Conservation (phyloP, 2,329 filamentous ascomycete species). For the Penicillium sp. region DNA sequence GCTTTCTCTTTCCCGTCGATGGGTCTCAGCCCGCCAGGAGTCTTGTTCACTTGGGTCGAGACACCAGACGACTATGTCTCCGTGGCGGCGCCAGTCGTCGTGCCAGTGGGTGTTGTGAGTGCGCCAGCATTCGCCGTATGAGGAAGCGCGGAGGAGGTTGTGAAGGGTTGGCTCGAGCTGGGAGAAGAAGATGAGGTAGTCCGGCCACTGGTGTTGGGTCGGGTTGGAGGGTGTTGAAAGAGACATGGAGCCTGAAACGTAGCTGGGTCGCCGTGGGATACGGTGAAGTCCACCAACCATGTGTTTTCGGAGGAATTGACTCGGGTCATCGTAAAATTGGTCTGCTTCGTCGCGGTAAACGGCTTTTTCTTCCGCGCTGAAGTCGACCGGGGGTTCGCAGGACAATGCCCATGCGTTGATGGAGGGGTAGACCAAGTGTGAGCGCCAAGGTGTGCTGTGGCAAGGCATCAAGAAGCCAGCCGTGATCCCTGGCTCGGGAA, state of each 20-base stretch:
- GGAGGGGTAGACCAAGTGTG: slow-evolving; percentile 71
- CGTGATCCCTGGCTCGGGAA: slow-evolving; percentile 43
- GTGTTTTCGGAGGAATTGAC: slow-evolving; percentile 55
- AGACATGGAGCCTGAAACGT: slow-evolving; percentile 13
- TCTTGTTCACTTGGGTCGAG: slow-evolving; percentile 38
- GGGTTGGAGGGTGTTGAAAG: slow-evolving; percentile 1
- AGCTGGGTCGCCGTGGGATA: slow-evolving; percentile 35
- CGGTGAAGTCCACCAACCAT: slow-evolving; percentile 46
- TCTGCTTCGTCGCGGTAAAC: slow-evolving; percentile 86
- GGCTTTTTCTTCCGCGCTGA: slow-evolving; percentile 59
- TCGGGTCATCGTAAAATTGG: slow-evolving; percentile 72
- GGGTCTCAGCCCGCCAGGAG: slow-evolving; percentile 33
- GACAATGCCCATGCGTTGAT: slow-evolving; percentile 80
- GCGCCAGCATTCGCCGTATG: slow-evolving; percentile 58
- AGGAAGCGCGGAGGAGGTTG: slow-evolving; percentile 42
- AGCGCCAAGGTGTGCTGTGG: slow-evolving; percentile 93
- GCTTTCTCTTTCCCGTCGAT: slow-evolving; percentile 20
- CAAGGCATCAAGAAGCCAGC: slow-evolving; percentile 89
- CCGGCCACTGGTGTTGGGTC: slow-evolving; percentile 44
- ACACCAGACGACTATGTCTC: slow-evolving; percentile 64
- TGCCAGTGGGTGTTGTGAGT: slow-evolving; percentile 63
- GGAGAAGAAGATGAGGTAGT: slow-evolving; percentile 55
- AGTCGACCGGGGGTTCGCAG: slow-evolving; percentile 81
- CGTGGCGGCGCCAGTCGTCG: slow-evolving; percentile 59
- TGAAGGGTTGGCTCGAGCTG: slow-evolving; percentile 54